Conservation (phyloP, 805 yeast genomes). For the Komagataella ulmi region DNA sequence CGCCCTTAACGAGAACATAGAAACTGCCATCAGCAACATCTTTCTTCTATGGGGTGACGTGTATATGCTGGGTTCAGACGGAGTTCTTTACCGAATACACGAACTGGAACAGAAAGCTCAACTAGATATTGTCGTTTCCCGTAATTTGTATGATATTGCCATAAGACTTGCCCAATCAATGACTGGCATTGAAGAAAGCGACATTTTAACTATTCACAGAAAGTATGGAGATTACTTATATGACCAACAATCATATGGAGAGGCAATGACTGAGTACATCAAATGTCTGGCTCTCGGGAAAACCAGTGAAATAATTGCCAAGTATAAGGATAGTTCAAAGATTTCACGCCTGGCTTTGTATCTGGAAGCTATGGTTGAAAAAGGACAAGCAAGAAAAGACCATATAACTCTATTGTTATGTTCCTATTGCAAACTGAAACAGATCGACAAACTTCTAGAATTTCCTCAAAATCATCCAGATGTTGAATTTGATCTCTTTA, state of each 20-base stretch:
- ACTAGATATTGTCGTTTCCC: constrained; percentile 50
- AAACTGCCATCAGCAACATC: constrained; percentile 47
- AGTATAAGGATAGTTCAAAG: constrained; percentile 66
- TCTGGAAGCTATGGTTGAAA: constrained; percentile 43
- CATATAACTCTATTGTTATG: constrained; percentile 73
- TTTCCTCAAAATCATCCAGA: constrained; percentile 32
- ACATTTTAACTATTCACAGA: constrained; percentile 29
- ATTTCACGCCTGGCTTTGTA: constrained; percentile 52
- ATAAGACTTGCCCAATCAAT: constrained; percentile 44
- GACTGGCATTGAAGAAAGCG: constrained; percentile 13
- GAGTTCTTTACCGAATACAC: constrained; percentile 51
- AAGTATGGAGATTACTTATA: constrained; percentile 65
- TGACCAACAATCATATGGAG: constrained; percentile 47
- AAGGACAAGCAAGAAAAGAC: constrained; percentile 50
- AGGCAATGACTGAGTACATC: constrained; percentile 67
- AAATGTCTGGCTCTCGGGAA: constrained; percentile 30
- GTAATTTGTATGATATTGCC: constrained; percentile 65
- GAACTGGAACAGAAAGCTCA: constrained; percentile 60
- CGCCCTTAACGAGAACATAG: constrained; percentile 55
- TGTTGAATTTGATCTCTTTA: constrained; percentile 49
- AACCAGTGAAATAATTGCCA: constrained; percentile 66
- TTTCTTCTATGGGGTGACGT: constrained; percentile 44
- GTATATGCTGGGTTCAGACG: constrained; percentile 60
- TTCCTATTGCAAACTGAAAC: constrained; percentile 66
- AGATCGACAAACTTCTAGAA: constrained; percentile 36